These are phyloP conservation scores for Erythrophleum ivorense DNA, from an alignment of 331 rosid species.

Conservation along the genomic window DNA sequence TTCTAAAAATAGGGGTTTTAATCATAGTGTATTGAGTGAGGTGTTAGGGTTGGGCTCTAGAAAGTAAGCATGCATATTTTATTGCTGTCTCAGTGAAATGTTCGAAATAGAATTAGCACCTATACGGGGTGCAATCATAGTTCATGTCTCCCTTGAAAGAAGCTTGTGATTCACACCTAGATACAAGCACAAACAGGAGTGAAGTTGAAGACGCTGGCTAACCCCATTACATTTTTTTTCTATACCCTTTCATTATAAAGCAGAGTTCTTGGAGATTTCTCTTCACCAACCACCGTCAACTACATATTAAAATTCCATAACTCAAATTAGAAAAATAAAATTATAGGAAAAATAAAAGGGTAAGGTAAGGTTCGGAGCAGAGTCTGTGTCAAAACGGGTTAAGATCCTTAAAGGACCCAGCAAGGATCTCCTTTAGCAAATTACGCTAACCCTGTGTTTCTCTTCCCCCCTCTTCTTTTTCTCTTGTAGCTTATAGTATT, in stretches of 20 bases:
- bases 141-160: conserved; percentile 49
- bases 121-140: conserved; percentile 60
- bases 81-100: conserved; percentile 39
- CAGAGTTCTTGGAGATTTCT: conserved; percentile 39
- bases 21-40: conserved; percentile 51
- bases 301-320: conserved; percentile 34
- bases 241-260: not conserved
- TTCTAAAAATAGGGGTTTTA: conserved; percentile 32
- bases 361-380: conserved; percentile 56
- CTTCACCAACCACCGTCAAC: conserved; percentile 58
- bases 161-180: conserved; percentile 69
- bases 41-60: conserved; percentile 52
- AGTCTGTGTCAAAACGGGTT: conserved; percentile 60
- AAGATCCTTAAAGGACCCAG: conserved; percentile 68
- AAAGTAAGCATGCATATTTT: conserved; percentile 43
- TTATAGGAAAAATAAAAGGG: conserved; percentile 16
- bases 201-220: conserved; percentile 46
- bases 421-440: conserved; percentile 62
- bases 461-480: not conserved
- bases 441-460: conserved; percentile 58
- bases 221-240: conserved; percentile 27
- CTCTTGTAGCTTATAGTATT: not conserved
- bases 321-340: conserved; percentile 9
- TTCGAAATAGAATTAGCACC: conserved; percentile 40
- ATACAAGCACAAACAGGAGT: conserved; percentile 40